Evolutionary conservation across 441 rosid genomes (phyloP).

Genomic region (Isatis lusitanica): DNA sequence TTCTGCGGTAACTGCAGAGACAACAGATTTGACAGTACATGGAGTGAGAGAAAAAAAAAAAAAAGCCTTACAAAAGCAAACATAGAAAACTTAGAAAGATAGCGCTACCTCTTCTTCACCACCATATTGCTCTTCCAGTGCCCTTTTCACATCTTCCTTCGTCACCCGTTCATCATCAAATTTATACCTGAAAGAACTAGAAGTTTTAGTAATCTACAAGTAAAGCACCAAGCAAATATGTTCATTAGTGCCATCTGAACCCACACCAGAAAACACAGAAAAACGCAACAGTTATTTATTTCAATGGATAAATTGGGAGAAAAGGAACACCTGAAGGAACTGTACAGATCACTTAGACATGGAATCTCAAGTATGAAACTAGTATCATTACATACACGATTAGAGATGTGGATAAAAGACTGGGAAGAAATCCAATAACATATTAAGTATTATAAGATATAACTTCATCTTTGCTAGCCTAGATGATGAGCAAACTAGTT

Average conservation of each 20-base stretch:
- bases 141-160: conserved; percentile 88
- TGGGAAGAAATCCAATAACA: neutral
- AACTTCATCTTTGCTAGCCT: conserved; percentile 13
- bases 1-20: conserved; percentile 70
- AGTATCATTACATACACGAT: neutral
- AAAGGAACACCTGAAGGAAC: neutral
- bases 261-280: conserved; percentile 15
- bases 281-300: neutral
- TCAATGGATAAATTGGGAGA: neutral
- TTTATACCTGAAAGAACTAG: conserved; percentile 59
- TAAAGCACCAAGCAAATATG: conserved; percentile 1
- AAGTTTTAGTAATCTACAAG: conserved; percentile 17
- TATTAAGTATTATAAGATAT: conserved; percentile 14
- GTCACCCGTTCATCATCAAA: conserved; percentile 98
- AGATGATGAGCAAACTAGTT: conserved; percentile 16
- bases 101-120: conserved; percentile 92
- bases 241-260: conserved; percentile 9
- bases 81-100: conserved; percentile 20
- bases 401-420: conserved; percentile 6
- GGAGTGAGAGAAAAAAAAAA: neutral
- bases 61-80: neutral
- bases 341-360: neutral
- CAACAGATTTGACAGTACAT: conserved; percentile 3
- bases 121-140: conserved; percentile 97
- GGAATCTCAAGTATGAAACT: neutral